These are phyloP conservation scores for Talaromyces sp. DNA, from an alignment of 2,329 filamentous ascomycete species.

Conservation along the genomic window DNA sequence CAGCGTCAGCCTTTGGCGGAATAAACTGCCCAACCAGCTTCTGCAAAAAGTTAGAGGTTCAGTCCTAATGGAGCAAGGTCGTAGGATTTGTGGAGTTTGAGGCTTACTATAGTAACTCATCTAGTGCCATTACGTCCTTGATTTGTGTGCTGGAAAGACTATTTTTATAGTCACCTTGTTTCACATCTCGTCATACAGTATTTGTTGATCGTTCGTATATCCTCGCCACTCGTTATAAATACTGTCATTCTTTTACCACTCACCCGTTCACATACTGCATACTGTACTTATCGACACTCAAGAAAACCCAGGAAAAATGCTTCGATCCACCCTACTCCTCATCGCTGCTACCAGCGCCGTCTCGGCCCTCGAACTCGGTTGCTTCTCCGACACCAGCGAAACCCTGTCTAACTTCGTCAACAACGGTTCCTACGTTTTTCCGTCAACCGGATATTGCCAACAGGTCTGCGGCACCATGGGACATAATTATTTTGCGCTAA, in stretches of 20 bases:
- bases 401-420: constrained; percentile 1
- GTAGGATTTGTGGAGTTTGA: background rate
- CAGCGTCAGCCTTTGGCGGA: background rate
- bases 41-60: background rate
- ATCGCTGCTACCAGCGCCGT: background rate
- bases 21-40: background rate
- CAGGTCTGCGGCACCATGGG: background rate
- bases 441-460: background rate
- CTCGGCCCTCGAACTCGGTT: constrained; percentile 1
- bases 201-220: background rate
- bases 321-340: background rate
- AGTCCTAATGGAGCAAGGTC: background rate
- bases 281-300: background rate
- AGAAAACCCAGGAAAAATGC: background rate
- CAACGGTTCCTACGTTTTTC: background rate
- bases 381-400: constrained; percentile 8
- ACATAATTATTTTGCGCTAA: background rate
- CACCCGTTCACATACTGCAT: background rate
- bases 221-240: background rate
- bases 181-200: background rate
- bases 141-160: background rate
- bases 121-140: background rate
- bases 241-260: background rate
- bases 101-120: background rate
- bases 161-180: background rate